Base-by-base conservation (phyloP, 148 eudicot genomes). In the Vaccinium macrocarpon region DNA sequence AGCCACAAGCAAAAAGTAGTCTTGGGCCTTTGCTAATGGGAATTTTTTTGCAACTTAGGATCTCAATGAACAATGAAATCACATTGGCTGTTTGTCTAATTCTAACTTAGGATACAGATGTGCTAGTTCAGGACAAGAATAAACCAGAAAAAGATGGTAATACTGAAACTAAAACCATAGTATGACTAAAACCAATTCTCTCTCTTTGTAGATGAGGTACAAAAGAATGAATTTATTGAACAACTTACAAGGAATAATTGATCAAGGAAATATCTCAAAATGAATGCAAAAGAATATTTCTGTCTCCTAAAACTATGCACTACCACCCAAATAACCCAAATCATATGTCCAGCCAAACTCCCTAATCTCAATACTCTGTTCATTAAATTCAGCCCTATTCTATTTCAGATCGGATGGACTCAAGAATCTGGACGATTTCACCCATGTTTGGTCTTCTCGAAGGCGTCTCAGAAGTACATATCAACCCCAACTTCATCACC, bases 341-440 rank as follows among this genome's bases (percentile, higher is more conserved):
- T 71, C 46, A 71, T 10, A 71, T 32, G 18, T 71, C 21, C 75
- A 71, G 71, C 29, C 71, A 49, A 38, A 15, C 38, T 25, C 55
- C 82, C 82, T 21, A 64, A 27, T 13, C 29, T 13, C 29, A 48
- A 3, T 51, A 32, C 16, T 48, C 76, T 15, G 50, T 49, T 50
- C 59, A 52, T 49, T 52, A 14, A 48, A 13, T 21, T 11, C 77
- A 38, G 35, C 32, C 66, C 49, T 81, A 86, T 88, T 88, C 89
- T 84, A 66, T 48, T 59, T 87, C 91, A 64, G 81, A 56, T 50
- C 90, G 81, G 62, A 94, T 89, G 35, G 97, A 94, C 90, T 96
- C 99, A 46, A 97, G 96, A 82, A 92, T 89, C 91, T 97, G 99
- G 80, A 95, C 97, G 86, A 91, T 91, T 88, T 97, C 99, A 53